Base-by-base conservation (phyloP, 2,329 filamentous ascomycete genomes). In the Ustulina deusta region DNA sequence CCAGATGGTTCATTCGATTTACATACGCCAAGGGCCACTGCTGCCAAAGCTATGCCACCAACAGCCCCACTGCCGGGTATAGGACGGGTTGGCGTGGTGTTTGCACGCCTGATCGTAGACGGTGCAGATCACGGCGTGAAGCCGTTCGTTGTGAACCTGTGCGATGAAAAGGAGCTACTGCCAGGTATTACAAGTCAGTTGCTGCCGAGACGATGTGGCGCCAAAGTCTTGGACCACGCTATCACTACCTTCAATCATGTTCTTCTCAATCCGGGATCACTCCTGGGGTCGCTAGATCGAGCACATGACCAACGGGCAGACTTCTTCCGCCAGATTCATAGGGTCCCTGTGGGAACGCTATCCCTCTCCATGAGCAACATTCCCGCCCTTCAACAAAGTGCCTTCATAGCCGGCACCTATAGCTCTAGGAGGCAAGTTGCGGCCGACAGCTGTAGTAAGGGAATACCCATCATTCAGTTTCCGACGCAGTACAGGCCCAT, bases 201-300 rank as follows among this genome's bases (percentile, higher is more conserved):
- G 7, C 70, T 79, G 1, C 74, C 78, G 7, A 61, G 64, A 13
- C 65, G 75, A 25, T 71, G 76, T 6, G 79, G 78, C 0, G 61
- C 78, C 2, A 77, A 76, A 55, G 58, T 58, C 1, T n/a, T 79
- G 22, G 71, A 78, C 64, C 77, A 80, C 60, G 66, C 77, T 15
- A 67, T 81, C 7, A 80, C 79, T 5, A 75, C 68, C 2, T 81
- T 80, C 63, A 34, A 74, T 38, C 74, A 80, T 32, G 76, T 80
- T 0, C 69, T 61, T 0, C 72, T 81, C 2, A 61, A 69, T 2
- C 36, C 63, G 1, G 70, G 58, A 0, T 72, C 78, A 1, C 71
- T 81, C 1, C 74, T 81, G 0, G 76, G 78, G 0, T 67, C 68
- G 0, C n/a, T 67, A 0, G 65, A 44, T 25, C 69, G 29, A 15